phyloP scores from a whole-genome alignment of 164 flowering plant species.

The Tetrastigma voinierianum region DNA sequence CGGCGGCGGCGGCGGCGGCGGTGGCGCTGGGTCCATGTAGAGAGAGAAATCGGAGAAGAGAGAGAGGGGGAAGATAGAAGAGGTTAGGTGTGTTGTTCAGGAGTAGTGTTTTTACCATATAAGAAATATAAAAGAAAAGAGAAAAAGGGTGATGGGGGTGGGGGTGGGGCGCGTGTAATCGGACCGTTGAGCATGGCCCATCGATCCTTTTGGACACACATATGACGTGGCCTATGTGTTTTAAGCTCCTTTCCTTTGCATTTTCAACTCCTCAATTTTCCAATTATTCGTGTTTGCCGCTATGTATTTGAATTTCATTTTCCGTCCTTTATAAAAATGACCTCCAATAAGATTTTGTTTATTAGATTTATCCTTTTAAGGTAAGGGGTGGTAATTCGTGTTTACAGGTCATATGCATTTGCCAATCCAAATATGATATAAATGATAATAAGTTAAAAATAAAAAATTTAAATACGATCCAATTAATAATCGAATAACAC shows the following conservation, averaged over 20 bases:
- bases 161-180: neutral
- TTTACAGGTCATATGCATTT: too few relatives aligned
- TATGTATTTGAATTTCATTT: too few relatives aligned
- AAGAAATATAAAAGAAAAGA: neutral
- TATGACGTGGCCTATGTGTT: neutral
- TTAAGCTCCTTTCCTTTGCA: neutral
- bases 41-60: constrained; percentile 5
- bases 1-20: constrained; percentile 1
- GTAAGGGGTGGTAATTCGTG: too few relatives aligned
- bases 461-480: too few relatives aligned
- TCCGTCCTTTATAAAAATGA: too few relatives aligned
- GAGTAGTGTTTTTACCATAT: neutral
- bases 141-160: neutral
- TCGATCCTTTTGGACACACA: neutral
- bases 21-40: constrained; percentile 13
- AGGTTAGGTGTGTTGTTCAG: neutral
- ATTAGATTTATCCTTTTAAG: too few relatives aligned
- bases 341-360: too few relatives aligned
- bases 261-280: too few relatives aligned
- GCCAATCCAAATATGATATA: too few relatives aligned
- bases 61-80: neutral
- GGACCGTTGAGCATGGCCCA: constrained; percentile 4
- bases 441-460: too few relatives aligned
- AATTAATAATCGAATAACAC: too few relatives aligned
- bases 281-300: too few relatives aligned